Conservation (phyloP, 2,329 filamentous ascomycete species). For the Aspergillus oerlinghausenensis region DNA sequence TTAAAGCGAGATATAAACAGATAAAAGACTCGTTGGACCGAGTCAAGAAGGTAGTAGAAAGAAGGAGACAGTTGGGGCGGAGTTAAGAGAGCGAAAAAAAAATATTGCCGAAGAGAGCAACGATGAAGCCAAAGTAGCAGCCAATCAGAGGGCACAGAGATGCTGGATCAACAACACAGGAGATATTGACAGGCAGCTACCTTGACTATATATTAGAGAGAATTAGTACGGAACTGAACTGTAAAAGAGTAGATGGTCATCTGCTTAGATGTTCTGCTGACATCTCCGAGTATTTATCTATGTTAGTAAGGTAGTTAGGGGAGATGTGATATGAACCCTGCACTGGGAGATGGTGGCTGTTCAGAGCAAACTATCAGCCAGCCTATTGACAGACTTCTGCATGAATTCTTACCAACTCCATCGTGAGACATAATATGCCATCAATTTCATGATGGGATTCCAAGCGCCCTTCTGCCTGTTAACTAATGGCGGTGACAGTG, state of each 20-base stretch:
- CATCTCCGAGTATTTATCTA: no score
- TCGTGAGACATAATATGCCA: no score
- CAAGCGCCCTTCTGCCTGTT: not conserved
- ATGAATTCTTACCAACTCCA: not conserved
- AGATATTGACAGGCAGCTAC: not conserved
- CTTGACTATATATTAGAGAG: not conserved
- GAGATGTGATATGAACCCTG: not conserved
- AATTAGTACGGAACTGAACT: no score
- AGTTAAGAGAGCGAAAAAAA: constrained; percentile 6
- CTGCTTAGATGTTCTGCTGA: not conserved
- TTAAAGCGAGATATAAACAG: not conserved
- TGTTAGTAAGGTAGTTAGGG: no score
- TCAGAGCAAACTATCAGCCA: not conserved
- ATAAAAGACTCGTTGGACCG: not conserved
- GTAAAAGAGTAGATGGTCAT: not conserved
- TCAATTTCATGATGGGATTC: no score
- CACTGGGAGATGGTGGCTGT: not conserved
- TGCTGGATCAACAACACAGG: not conserved
- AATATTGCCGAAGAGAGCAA: not conserved
- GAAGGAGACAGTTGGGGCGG: not conserved
- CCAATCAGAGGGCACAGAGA: constrained; percentile 21
- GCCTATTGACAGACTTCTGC: not conserved
- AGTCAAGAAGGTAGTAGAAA: constrained; percentile 1
- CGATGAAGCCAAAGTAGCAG: constrained; percentile 9
- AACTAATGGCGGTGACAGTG: not conserved